Base-by-base conservation (phyloP, 164 flowering plant species). In the Nelumbo lutea region DNA sequence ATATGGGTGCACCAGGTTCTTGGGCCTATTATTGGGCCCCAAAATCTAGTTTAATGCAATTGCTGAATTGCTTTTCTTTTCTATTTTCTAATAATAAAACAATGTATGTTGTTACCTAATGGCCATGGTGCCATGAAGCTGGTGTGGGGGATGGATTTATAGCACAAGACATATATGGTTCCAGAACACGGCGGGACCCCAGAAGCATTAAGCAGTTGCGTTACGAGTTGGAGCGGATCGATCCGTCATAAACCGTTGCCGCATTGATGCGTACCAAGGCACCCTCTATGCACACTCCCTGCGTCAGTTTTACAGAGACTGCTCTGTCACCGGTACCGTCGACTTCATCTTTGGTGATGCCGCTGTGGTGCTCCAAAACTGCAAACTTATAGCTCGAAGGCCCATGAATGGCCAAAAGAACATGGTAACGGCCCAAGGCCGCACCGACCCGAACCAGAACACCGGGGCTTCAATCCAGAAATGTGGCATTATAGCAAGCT, bases 361-460 rank as follows among this genome's bases (percentile, higher is more conserved):
- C 1, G 78, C 80, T 13, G 73, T 76, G 3, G 79, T 78, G 3
- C 38, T 76, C 59, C 83, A 81, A 42, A 73, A 73, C 9, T 78
- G 79, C 71, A 62, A 66, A 9, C 9, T 81, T 5, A 42, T 68
- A 1, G 70, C 81, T 3, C 61, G 79, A 48, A 73, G 66, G 14
- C 81, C 83, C 7, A 65, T 65, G 72, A 42, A 15, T 1, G 62
- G 70, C 47, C 83, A 81, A 68, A 27, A 58, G 50, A 81, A 81
- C 78, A 76, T 73, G 78, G 64, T 73, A 7, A 81, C 83, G 0
- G 83, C 83, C 1, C 83, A 81, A 69, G 83, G 83, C 6, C 42
- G 83, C n/a, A 73, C 68, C 4, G 81, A 81, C 65, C 83, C 78
- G 10, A 78, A 78, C 47, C 78, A 78, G 65, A 76, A 73, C 62